A percentile compares a stretch with the other conserved stretches of the same genome.
Conservation (phyloP, 140 eudicot genomes). For the Erigeron philadelphicus region DNA sequence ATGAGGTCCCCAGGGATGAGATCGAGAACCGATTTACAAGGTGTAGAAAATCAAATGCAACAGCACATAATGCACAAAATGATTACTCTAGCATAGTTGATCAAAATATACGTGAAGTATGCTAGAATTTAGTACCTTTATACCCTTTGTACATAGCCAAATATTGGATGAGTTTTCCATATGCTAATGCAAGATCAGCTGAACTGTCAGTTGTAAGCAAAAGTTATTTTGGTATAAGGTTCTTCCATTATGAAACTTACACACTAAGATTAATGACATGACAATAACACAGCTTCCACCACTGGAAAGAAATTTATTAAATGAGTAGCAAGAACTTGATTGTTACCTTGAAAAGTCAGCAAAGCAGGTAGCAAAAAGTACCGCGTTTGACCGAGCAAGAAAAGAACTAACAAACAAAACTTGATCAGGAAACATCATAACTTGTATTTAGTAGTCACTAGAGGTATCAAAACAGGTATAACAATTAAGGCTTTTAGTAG, state of each 20-base stretch:
- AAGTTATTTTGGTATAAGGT: conserved; percentile 3
- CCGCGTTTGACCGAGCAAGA: conserved; percentile 72
- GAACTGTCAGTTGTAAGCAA: conserved; percentile 41
- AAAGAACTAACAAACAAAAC: conserved; percentile 46
- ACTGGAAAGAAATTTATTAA: conserved; percentile 8
- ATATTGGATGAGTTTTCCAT: conserved; percentile 87
- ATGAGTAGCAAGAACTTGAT: conserved; percentile 4
- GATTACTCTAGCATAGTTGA: too few species aligned
- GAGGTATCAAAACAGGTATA: background rate
- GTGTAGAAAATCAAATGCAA: background rate
- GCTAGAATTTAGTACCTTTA: conserved; percentile 44
- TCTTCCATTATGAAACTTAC: conserved; percentile 13
- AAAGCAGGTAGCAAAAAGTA: conserved; percentile 78
- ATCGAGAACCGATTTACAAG: background rate
- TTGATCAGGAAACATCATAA: conserved; percentile 1
- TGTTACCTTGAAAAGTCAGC: conserved; percentile 83
- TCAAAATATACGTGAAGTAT: background rate
- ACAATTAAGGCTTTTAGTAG: background rate
- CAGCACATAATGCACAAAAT: background rate
- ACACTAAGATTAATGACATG: background rate
- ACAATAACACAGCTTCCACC: background rate
- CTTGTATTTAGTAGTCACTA: background rate
- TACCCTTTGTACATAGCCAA: conserved; percentile 86
- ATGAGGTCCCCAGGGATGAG: too few species aligned
- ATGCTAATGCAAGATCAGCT: conserved; percentile 85